Evolutionary conservation across 2,329 filamentous ascomycete genomes (phyloP).

Genomic region (Venturia pyrina): DNA sequence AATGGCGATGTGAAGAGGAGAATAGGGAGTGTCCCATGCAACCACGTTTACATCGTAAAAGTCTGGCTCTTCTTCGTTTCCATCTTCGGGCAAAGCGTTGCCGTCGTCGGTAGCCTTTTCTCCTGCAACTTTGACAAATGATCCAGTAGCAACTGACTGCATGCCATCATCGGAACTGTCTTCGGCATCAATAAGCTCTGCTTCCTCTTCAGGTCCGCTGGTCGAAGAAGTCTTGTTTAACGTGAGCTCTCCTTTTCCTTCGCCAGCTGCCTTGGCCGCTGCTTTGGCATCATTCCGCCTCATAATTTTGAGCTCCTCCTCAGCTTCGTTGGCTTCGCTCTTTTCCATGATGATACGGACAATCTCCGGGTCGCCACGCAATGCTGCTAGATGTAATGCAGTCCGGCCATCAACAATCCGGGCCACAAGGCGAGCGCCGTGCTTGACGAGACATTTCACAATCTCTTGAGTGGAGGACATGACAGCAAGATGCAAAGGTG

Average conservation of each 20-base stretch:
- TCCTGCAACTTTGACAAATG: constrained; percentile 57
- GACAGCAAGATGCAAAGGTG: constrained; percentile 67
- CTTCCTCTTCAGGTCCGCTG: constrained; percentile 22
- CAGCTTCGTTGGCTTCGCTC: constrained; percentile 63
- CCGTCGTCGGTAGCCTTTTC: constrained; percentile 34
- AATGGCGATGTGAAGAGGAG: constrained; percentile 71
- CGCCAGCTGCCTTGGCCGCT: neutral
- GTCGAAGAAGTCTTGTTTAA: constrained; percentile 16
- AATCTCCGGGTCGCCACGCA: constrained; percentile 58
- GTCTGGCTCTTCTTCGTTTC: constrained; percentile 59
- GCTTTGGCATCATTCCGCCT: constrained; percentile 8
- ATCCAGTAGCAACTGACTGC: constrained; percentile 46
- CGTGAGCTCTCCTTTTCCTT: constrained; percentile 21
- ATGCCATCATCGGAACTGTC: constrained; percentile 24
- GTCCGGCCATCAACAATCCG: constrained; percentile 71
- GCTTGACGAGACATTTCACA: constrained; percentile 60
- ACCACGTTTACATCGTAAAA: constrained; percentile 68
- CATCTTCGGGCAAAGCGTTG: constrained; percentile 41
- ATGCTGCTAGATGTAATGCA: constrained; percentile 71
- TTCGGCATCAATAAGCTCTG: constrained; percentile 27
- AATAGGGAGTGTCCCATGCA: constrained; percentile 69
- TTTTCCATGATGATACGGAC: constrained; percentile 62
- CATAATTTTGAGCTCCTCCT: constrained; percentile 41
- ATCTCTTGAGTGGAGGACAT: constrained; percentile 59
- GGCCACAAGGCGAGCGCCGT: constrained; percentile 62